Conservation (phyloP, 768 basidiomycete genomes). For the Phlegmacium glaucopus region DNA sequence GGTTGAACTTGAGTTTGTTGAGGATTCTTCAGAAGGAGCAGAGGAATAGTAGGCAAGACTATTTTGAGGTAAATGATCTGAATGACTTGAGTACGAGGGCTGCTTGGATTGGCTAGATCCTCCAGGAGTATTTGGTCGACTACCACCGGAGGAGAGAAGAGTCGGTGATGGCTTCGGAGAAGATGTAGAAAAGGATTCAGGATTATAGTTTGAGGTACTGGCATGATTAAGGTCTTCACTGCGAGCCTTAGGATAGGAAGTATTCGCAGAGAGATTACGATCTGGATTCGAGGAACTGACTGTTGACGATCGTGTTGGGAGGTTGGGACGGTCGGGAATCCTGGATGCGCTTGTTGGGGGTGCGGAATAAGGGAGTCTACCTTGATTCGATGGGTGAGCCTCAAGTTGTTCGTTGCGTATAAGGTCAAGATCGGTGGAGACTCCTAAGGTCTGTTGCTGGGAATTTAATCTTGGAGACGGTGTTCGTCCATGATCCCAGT, state of each 20-base stretch:
- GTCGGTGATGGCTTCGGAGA: constrained; percentile 43
- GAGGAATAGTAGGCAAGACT: constrained; percentile 52
- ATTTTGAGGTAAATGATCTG: constrained; percentile 44
- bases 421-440: constrained; percentile 23
- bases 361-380: constrained; percentile 29
- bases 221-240: constrained; percentile 74
- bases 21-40: constrained; percentile 47
- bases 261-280: constrained; percentile 40
- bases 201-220: constrained; percentile 24
- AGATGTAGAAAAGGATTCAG: constrained; percentile 17
- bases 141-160: constrained; percentile 43
- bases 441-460: constrained; percentile 22
- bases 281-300: constrained; percentile 52
- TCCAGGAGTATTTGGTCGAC: constrained; percentile 57
- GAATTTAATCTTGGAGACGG: constrained; percentile 32
- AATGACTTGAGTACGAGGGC: constrained; percentile 52
- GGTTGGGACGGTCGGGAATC: constrained; percentile 47
- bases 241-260: constrained; percentile 46
- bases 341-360: constrained; percentile 34
- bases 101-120: constrained; percentile 40
- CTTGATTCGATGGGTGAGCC: constrained; percentile 5
- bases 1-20: constrained; percentile 27
- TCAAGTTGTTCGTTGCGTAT: constrained; percentile 10
- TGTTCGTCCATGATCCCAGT: constrained; percentile 31
- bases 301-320: constrained; percentile 67